Conservation (phyloP, 2,329 filamentous ascomycete genomes). For the Aspergillus ochraceoroseus region DNA sequence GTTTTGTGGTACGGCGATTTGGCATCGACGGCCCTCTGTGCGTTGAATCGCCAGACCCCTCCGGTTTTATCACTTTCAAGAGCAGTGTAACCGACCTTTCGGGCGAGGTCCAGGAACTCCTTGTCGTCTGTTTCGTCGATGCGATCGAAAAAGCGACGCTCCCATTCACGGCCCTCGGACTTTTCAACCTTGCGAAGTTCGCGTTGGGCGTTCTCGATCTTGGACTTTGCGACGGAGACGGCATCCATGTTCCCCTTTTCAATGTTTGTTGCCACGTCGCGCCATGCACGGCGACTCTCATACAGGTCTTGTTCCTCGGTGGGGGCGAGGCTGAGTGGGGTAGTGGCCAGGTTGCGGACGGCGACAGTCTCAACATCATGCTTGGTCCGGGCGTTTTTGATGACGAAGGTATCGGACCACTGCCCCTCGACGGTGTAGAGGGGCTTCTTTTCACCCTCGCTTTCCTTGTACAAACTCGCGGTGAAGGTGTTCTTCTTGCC, state of each 20-base stretch:
- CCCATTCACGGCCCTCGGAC: conserved; percentile 70
- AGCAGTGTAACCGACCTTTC: conserved; percentile 37
- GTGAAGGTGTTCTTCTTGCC: conserved; percentile 92
- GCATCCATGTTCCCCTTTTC: conserved; percentile 76
- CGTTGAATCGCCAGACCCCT: conserved; percentile 66
- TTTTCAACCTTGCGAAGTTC: conserved; percentile 69
- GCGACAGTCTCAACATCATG: conserved; percentile 56
- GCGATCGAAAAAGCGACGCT: conserved; percentile 71
- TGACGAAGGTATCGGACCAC: conserved; percentile 79
- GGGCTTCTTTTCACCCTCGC: conserved; percentile 62
- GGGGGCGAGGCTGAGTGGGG: conserved; percentile 65
- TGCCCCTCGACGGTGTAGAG: conserved; percentile 78
- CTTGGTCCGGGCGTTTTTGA: conserved; percentile 62
- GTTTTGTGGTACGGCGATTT: conserved; percentile 42
- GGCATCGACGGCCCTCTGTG: conserved; percentile 47
- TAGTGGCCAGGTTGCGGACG: conserved; percentile 54
- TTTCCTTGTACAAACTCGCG: conserved; percentile 66
- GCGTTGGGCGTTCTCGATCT: conserved; percentile 85
- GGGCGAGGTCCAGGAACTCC: conserved; percentile 43
- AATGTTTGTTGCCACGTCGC: conserved; percentile 76
- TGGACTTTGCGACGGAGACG: conserved; percentile 71
- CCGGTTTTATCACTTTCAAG: conserved; percentile 62
- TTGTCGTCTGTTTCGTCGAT: conserved; percentile 36
- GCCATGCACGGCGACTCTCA: conserved; percentile 84
- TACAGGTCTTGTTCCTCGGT: conserved; percentile 77